Evolutionary conservation across 805 yeast genomes (phyloP).

Genomic region (Yamadazyma phyllophila): DNA sequence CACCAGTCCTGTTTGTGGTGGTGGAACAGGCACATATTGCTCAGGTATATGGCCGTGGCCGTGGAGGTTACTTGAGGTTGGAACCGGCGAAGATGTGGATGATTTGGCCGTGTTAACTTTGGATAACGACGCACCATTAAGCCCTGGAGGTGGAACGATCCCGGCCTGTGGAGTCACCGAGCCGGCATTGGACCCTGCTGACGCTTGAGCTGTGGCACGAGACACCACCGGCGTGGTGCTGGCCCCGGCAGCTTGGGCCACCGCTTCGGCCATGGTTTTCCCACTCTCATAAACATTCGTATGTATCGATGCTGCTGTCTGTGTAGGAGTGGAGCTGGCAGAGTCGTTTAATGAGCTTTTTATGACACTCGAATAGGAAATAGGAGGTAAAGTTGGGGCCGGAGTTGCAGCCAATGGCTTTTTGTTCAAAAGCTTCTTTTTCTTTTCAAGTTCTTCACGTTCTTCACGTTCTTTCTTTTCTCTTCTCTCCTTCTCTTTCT

Average conservation of each 20-base stretch:
- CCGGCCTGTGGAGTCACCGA: not conserved
- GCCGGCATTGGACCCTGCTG: no score
- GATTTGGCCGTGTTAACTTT: constrained; percentile 16
- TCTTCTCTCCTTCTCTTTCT: constrained; percentile 1
- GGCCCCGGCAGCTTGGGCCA: constrained; percentile 21
- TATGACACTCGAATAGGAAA: constrained; percentile 11
- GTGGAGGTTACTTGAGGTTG: constrained; percentile 6
- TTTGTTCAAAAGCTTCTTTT: constrained; percentile 12
- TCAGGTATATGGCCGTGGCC: constrained; percentile 11
- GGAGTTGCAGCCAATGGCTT: constrained; percentile 4
- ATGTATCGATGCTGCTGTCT: constrained; percentile 3
- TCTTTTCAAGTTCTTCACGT: constrained; percentile 5
- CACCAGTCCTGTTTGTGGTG: constrained; percentile 14
- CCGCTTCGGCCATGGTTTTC: constrained; percentile 14
- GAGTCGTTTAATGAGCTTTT: constrained; percentile 9
- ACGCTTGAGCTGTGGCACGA: constrained; percentile 4
- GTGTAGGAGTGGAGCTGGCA: not conserved
- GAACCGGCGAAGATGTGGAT: constrained; percentile 26
- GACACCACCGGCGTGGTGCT: constrained; percentile 6
- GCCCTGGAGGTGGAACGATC: constrained; percentile 18
- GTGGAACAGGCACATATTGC: not conserved
- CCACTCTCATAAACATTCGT: constrained; percentile 12
- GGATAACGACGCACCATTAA: constrained; percentile 5
- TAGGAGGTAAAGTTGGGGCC: constrained; percentile 1
- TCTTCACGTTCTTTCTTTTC: constrained; percentile 3